A percentile compares a stretch with the other conserved stretches of the same genome.
These are phyloP conservation scores for Boletus smithii DNA, from an alignment of 1,284 basidiomycete genomes.

Conservation along the genomic window DNA sequence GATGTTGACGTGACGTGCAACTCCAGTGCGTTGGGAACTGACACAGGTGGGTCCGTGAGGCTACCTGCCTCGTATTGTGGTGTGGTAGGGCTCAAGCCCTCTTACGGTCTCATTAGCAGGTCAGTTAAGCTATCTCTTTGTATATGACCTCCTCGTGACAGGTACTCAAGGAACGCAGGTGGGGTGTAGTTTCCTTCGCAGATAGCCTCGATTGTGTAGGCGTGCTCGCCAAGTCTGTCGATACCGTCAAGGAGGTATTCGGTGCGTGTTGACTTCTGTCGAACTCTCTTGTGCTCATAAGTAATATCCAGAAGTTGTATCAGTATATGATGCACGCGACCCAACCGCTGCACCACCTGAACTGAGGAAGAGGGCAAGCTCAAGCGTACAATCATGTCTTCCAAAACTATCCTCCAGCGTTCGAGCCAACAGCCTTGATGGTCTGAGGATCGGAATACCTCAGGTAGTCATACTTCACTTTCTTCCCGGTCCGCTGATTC, in stretches of 20 bases:
- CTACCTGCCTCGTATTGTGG: conserved; percentile 95
- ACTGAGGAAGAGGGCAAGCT: conserved; percentile 36
- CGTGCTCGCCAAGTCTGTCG: conserved; percentile 61
- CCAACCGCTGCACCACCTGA: conserved; percentile 65
- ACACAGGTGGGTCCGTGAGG: conserved; percentile 93
- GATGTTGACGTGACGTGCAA: conserved; percentile 15
- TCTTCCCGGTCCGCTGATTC: neutral
- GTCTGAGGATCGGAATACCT: conserved; percentile 62
- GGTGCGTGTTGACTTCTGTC: conserved; percentile 38
- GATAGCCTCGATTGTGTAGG: conserved; percentile 96
- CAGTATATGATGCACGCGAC: conserved; percentile 69
- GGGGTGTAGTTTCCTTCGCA: conserved; percentile 91
- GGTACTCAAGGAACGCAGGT: conserved; percentile 44
- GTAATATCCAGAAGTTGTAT: conserved; percentile 52
- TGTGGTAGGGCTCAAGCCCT: conserved; percentile 89
- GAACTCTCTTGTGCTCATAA: conserved; percentile 3
- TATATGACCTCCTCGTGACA: conserved; percentile 2
- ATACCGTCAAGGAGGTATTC: conserved; percentile 55
- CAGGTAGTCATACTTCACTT: conserved; percentile 33
- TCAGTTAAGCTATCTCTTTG: conserved; percentile 29
- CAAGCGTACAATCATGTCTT: conserved; percentile 11
- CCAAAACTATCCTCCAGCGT: conserved; percentile 19
- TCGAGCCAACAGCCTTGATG: conserved; percentile 24
- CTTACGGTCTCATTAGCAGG: conserved; percentile 90
- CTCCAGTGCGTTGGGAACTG: conserved; percentile 78